phyloP scores from a whole-genome alignment of 2,329 filamentous ascomycete genomes.

The Aureobasidium subglaciale region DNA sequence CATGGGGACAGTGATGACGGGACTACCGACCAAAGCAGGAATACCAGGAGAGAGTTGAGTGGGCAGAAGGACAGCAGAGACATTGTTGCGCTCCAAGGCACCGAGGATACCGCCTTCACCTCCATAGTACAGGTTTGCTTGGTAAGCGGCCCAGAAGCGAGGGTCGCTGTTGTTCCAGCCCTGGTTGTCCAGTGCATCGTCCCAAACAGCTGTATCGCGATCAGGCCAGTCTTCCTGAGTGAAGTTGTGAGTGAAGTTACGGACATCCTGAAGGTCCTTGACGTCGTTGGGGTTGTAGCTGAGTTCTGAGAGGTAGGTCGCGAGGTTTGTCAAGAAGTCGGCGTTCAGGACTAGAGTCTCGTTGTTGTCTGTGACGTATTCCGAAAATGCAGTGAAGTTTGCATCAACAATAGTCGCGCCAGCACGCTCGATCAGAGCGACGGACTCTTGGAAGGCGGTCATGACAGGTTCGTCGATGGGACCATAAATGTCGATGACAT shows the following conservation, averaged over 20 bases:
- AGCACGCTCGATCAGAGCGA: constrained; percentile 46
- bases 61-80: constrained; percentile 58
- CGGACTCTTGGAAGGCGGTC: constrained; percentile 49
- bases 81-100: constrained; percentile 47
- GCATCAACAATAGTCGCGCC: constrained; percentile 56
- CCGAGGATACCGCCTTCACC: constrained; percentile 55
- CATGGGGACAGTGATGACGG: constrained; percentile 57
- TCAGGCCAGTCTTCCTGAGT: constrained; percentile 52
- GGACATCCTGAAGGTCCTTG: constrained; percentile 44
- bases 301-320: constrained; percentile 51
- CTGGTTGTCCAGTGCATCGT: constrained; percentile 40
- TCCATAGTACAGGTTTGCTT: constrained; percentile 47
- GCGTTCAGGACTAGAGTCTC: constrained; percentile 44
- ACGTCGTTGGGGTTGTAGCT: constrained; percentile 52
- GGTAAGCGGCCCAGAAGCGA: constrained; percentile 52
- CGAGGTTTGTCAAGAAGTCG: constrained; percentile 54
- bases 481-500: constrained; percentile 41
- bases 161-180: constrained; percentile 52
- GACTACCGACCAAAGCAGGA: constrained; percentile 51
- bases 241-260: constrained; percentile 48
- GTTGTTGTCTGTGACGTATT: constrained; percentile 35
- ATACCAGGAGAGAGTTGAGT: constrained; percentile 42
- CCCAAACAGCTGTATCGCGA: constrained; percentile 53
- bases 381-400: constrained; percentile 49
- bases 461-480: constrained; percentile 37